These are phyloP conservation scores for Cutaneotrichosporon curvatum DNA, from an alignment of 1,284 basidiomycete species.

Conservation along the genomic window DNA sequence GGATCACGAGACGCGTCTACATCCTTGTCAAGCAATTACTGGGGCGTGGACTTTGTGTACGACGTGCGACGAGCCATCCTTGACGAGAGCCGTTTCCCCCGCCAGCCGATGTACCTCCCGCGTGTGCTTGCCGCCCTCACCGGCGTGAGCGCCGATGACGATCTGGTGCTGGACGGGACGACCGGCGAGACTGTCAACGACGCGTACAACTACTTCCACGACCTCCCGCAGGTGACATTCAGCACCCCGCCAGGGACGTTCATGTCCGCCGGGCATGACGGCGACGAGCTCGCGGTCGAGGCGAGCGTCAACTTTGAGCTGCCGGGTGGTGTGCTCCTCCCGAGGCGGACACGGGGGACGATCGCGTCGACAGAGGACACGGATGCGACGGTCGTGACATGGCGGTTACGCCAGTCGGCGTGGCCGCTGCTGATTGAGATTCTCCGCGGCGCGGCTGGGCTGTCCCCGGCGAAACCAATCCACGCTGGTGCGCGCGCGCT, in stretches of 20 bases:
- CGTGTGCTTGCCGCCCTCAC: slow-evolving; percentile 29
- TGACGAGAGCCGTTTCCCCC: slow-evolving; percentile 31
- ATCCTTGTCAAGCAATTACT: slow-evolving; percentile 34
- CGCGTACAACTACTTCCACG: slow-evolving; percentile 31
- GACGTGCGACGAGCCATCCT: slow-evolving; percentile 32
- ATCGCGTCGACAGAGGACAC: slow-evolving; percentile 13
- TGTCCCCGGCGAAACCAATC: slow-evolving; percentile 14
- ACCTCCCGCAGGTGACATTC: slow-evolving; percentile 25
- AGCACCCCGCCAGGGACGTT: slow-evolving; percentile 11
- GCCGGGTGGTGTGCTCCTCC: slow-evolving; percentile 32
- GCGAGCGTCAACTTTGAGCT: slow-evolving; percentile 23
- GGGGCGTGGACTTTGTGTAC: slow-evolving; percentile 32
- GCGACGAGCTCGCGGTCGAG: slow-evolving; percentile 23
- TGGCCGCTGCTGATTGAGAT: slow-evolving; percentile 35
- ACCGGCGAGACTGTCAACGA: slow-evolving; percentile 22
- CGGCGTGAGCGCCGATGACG: slow-evolving; percentile 18
- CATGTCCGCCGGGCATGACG: slow-evolving; percentile 21
- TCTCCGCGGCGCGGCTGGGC: slow-evolving; percentile 26
- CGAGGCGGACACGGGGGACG: slow-evolving; percentile 24
- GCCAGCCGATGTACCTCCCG: slow-evolving; percentile 22
- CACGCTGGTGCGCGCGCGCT: slow-evolving; percentile 10
- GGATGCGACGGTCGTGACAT: slow-evolving; percentile 20
- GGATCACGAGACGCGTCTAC: slow-evolving; percentile 25
- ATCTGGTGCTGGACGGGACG: slow-evolving; percentile 9
- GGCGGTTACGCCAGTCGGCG: slow-evolving; percentile 21